A percentile compares a stretch with the other conserved stretches of the same genome.
Conservation (phyloP, 768 basidiomycete genomes). For the Clitopilus hobsonii region DNA sequence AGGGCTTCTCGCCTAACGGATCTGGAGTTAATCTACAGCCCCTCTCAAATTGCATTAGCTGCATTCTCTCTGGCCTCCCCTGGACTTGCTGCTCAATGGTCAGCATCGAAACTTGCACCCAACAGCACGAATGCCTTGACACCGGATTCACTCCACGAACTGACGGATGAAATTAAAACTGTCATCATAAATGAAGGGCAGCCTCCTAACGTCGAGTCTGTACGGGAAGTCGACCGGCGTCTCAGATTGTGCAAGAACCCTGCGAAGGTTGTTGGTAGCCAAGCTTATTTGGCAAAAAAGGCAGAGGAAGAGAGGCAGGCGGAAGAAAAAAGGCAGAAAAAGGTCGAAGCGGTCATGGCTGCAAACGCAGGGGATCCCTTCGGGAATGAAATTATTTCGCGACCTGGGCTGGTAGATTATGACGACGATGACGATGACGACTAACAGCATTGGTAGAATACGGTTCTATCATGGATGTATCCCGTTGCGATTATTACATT, state of each 20-base stretch:
- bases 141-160: constrained; percentile 26
- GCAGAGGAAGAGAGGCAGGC: constrained; percentile 69
- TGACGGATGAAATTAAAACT: constrained; percentile 49
- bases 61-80: constrained; percentile 65
- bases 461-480: background rate
- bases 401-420: constrained; percentile 44
- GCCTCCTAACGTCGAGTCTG: constrained; percentile 74
- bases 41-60: constrained; percentile 90
- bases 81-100: constrained; percentile 58
- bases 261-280: constrained; percentile 90
- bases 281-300: constrained; percentile 68
- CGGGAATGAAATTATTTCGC: constrained; percentile 44
- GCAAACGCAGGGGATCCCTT: constrained; percentile 66
- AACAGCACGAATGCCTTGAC: constrained; percentile 13
- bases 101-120: constrained; percentile 29
- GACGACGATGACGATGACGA: constrained; percentile 48
- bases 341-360: constrained; percentile 40
- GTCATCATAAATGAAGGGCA: constrained; percentile 52
- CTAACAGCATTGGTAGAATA: background rate
- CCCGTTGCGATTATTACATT: too few relatives aligned
- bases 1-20: constrained; percentile 86
- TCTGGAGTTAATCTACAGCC: constrained; percentile 85
- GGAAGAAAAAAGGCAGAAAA: constrained; percentile 63
- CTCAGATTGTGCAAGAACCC: constrained; percentile 91
- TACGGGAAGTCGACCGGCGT: constrained; percentile 85